Evolutionary conservation across 179 eudicot genomes (phyloP).

Genomic region (Vitellaria paradoxa): DNA sequence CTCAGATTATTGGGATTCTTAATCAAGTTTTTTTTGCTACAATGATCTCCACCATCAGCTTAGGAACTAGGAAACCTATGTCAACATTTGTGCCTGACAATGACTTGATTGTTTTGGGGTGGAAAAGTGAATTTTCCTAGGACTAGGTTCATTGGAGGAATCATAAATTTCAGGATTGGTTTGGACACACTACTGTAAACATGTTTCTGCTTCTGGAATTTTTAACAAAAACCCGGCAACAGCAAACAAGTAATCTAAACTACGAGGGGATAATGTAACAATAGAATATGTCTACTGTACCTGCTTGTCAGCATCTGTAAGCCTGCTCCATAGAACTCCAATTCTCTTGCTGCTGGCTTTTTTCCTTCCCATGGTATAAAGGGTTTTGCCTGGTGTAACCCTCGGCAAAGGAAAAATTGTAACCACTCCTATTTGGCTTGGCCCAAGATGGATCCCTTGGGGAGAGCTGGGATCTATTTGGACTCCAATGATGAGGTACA

Average conservation of each 20-base stretch:
- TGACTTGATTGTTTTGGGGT: no score
- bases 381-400: constrained; percentile 47
- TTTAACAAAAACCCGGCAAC: no score
- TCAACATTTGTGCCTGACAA: no score
- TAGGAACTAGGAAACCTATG: no score
- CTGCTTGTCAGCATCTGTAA: constrained; percentile 63
- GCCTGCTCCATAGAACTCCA: constrained; percentile 49
- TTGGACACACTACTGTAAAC: no score
- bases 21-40: no score
- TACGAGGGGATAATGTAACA: neutral
- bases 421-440: constrained; percentile 50
- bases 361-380: constrained; percentile 50
- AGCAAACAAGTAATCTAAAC: neutral
- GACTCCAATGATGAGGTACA: constrained; percentile 30
- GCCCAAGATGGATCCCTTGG: constrained; percentile 50
- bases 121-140: no score
- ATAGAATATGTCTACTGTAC: constrained; percentile 21
- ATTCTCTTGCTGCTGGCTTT: constrained; percentile 43
- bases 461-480: constrained; percentile 41
- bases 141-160: no score
- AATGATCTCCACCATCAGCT: no score
- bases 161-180: no score
- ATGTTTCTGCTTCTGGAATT: no score
- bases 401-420: constrained; percentile 53
- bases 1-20: no score